Evolutionary conservation across 805 yeast genomes (phyloP).

Genomic region (Saccharomycopsis capsularis): DNA sequence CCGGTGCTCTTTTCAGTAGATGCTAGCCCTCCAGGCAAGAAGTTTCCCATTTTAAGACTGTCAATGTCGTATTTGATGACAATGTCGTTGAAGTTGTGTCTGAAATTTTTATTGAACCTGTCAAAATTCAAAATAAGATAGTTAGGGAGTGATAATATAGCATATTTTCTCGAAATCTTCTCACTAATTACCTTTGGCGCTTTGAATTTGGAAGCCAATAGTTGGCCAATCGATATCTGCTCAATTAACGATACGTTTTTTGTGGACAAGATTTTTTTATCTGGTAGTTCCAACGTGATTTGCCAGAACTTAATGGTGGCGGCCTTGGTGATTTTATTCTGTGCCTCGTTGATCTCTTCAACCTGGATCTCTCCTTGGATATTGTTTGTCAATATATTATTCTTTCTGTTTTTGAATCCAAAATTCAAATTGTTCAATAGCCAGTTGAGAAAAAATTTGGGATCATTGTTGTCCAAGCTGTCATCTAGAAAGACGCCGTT

Average conservation of each 20-base stretch:
- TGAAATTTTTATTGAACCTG: slow-evolving; percentile 38
- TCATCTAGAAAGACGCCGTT: slow-evolving; percentile 32
- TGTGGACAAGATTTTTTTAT: slow-evolving; percentile 39
- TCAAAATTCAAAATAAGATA: slow-evolving; percentile 51
- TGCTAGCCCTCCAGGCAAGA: slow-evolving; percentile 22
- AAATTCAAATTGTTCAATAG: slow-evolving; percentile 41
- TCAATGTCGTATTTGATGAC: slow-evolving; percentile 28
- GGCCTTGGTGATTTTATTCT: slow-evolving; percentile 22
- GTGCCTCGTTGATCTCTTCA: slow-evolving; percentile 23
- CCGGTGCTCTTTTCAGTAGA: no score
- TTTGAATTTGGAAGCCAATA: slow-evolving; percentile 30
- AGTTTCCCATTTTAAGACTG: slow-evolving; percentile 29
- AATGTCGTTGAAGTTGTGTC: slow-evolving; percentile 54
- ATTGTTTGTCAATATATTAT: slow-evolving; percentile 28
- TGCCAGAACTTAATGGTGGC: slow-evolving; percentile 39
- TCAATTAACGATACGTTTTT: slow-evolving; percentile 31
- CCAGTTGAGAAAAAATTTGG: slow-evolving; percentile 56
- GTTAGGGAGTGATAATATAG: slow-evolving; percentile 37
- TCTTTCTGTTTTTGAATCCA: slow-evolving; percentile 22
- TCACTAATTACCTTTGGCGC: slow-evolving; percentile 33
- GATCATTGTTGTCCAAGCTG: slow-evolving; percentile 37
- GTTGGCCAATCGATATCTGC: slow-evolving; percentile 36
- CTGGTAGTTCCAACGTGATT: slow-evolving; percentile 54
- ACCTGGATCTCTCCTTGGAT: slow-evolving; percentile 50
- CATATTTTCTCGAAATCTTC: slow-evolving; percentile 25